Evolutionary conservation across 306 rosid genomes (phyloP), one percentile per base, ranked within the genome.

Genomic region (Lathyrus sativus): DNA sequence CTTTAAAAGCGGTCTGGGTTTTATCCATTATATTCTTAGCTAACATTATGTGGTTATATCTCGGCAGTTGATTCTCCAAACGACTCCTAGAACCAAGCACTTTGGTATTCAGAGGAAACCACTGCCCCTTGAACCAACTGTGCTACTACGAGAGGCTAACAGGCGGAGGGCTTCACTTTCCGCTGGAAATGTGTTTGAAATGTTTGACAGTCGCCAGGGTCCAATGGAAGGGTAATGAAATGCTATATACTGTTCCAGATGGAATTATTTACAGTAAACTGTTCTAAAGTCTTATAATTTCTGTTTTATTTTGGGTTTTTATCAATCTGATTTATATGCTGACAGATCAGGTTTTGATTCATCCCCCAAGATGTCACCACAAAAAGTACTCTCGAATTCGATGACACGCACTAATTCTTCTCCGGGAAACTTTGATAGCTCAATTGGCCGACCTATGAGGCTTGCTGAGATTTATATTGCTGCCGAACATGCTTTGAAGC

Each of bases 161-260:
- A 85, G 99, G 49, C 84, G 97, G 71, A 90, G 99, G 74, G 99
- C 99, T 76, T 90, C 97, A 46, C 97, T 93, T 78, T 93, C 99
- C 50, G 97, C 87, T 17, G 97, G 99, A 76, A 93, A 83, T 81
- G 59, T 77, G 75, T 57, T 76, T 64, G 99, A 93, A 80, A 78
- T 88, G 88, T 81, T 85, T 74, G 98, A 88, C 70, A 79, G 82
- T 39, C 87, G 77, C 73, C 89, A 78, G 62, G 68, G 64, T 76
- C 76, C 82, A 62, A 76, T 49, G 78, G 89, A 89, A 66, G 86
- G 95, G 97, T 86, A 86, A 83, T 79, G 69, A 58, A 89, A 74
- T 79, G 35, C 66, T 69, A 28, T 68, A 62, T 71, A 61, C 72
- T 69, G 58, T 43, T 60, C 63, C 29, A 10, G 41, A 70, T 80